Evolutionary conservation across 805 yeast species (phyloP), one percentile per base, ranked within the genome.

Genomic region (Debaryomyces hansenii): DNA sequence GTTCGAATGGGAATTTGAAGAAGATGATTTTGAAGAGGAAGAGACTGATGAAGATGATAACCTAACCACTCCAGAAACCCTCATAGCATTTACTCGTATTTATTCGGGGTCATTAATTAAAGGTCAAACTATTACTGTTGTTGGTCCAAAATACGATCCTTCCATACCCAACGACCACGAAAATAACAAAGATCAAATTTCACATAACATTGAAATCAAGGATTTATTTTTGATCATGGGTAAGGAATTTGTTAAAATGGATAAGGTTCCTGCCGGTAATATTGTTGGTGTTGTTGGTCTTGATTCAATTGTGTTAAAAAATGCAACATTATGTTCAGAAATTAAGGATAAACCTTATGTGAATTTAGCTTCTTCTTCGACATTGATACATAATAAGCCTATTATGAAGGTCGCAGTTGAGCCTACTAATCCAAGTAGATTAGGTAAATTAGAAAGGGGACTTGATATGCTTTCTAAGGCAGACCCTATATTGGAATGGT

Each of bases 361-460:
- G 15, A 85, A 83, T 45, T 67, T 83, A 44, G 72, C 77, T 0
- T 59, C 75, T 1, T 79, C 85, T 12, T 66, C 75, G 1, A 64
- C 74, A 1, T 66, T 72, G 52, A 70, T 70, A 41, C 77, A 72
- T 53, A 80, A 87, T n/a, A 87, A 90, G 28, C 99, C 99, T 1
- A 92, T 94, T 61, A 89, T 94, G 55, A 82, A 90, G 53, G 96
- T 94, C 28, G 97, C 99, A 0, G 72, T 94, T n/a, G 99, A 94
- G 62, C 97, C 99, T 1, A 85, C 80, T 4, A 87, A 90, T 56
- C 96, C 96, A 8, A 77, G 85, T 41, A 84, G 90, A 55, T 79
- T 90, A 76, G 83, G 79, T 39, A 80, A 79, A 55, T 72, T 94
- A 37, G 96, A 84, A 42, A 74, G 75, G 24, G 99, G 99, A 0